Conservation (phyloP, 2,329 filamentous ascomycete genomes). For the Ciborinia camelliae region DNA sequence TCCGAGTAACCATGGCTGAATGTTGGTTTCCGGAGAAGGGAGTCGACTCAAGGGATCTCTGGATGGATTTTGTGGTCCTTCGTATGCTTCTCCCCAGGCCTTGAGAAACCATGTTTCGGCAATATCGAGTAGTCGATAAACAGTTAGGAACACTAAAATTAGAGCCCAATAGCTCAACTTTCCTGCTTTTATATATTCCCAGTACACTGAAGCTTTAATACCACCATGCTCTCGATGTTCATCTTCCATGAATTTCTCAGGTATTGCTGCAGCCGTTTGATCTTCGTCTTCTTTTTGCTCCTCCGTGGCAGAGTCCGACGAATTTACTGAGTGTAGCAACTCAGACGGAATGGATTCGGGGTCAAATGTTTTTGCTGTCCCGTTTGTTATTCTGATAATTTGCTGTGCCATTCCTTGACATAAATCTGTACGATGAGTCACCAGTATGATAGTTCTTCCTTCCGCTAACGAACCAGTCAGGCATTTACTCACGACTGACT, state of each 20-base stretch:
- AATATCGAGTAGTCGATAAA: constrained; percentile 63
- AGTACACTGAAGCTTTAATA: constrained; percentile 73
- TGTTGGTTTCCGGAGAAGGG: constrained; percentile 63
- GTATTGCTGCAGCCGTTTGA: constrained; percentile 45
- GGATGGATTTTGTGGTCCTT: constrained; percentile 35
- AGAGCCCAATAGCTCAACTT: constrained; percentile 69
- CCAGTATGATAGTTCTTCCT: constrained; percentile 54
- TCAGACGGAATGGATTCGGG: constrained; percentile 31
- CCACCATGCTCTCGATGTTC: constrained; percentile 72
- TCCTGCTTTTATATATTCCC: constrained; percentile 81
- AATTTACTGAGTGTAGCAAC: constrained; percentile 25
- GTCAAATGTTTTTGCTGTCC: constrained; percentile 42
- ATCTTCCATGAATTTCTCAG: constrained; percentile 76
- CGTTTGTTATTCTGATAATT: constrained; percentile 65
- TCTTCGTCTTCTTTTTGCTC: constrained; percentile 36
- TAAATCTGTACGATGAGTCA: constrained; percentile 66
- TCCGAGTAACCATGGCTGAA: constrained; percentile 69
- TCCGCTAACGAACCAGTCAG: constrained; percentile 53
- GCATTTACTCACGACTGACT: constrained; percentile 56
- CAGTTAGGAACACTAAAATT: constrained; percentile 58
- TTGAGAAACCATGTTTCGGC: constrained; percentile 79
- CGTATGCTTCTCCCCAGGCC: constrained; percentile 78
- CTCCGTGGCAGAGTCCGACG: constrained; percentile 27
- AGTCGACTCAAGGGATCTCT: constrained; percentile 47
- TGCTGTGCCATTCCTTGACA: constrained; percentile 71